Evolutionary conservation across 805 yeast species (phyloP).

Genomic region (Ogataea corticis): DNA sequence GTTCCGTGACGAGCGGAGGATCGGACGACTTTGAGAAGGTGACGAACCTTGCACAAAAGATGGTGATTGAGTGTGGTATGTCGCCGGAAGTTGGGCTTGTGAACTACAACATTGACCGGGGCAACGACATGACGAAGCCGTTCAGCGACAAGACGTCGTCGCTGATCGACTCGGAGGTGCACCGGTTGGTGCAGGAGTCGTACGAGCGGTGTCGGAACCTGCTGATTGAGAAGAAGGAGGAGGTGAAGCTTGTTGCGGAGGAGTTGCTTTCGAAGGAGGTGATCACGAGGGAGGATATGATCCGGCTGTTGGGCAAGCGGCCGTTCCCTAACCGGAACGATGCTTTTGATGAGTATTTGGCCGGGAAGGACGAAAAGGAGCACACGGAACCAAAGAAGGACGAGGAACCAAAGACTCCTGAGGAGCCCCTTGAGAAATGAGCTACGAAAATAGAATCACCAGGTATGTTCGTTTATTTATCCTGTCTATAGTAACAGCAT

Average conservation of each 20-base stretch:
- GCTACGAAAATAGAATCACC: too few species aligned
- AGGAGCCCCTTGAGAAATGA: too few species aligned
- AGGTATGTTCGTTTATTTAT: neutral
- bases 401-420: too few species aligned
- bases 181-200: constrained; percentile 64
- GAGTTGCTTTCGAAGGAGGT: constrained; percentile 71
- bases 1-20: constrained; percentile 88
- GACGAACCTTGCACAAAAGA: constrained; percentile 82
- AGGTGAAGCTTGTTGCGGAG: constrained; percentile 72
- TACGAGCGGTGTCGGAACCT: constrained; percentile 59
- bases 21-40: constrained; percentile 91
- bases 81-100: constrained; percentile 71
- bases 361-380: constrained; percentile 20
- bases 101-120: constrained; percentile 51
- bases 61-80: constrained; percentile 91
- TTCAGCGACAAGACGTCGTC: constrained; percentile 73
- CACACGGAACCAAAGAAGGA: neutral
- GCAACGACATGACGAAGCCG: constrained; percentile 55
- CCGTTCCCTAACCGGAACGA: constrained; percentile 79
- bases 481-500: constrained; percentile 13
- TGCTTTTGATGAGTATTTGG: constrained; percentile 87
- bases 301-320: constrained; percentile 71
- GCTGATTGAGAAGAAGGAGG: constrained; percentile 54
- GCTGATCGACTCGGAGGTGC: constrained; percentile 68
- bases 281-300: constrained; percentile 80